Evolutionary conservation across 805 yeast genomes (phyloP), one percentile per base, ranked within the genome.

Genomic region (Sporopachydermia lactativora): DNA sequence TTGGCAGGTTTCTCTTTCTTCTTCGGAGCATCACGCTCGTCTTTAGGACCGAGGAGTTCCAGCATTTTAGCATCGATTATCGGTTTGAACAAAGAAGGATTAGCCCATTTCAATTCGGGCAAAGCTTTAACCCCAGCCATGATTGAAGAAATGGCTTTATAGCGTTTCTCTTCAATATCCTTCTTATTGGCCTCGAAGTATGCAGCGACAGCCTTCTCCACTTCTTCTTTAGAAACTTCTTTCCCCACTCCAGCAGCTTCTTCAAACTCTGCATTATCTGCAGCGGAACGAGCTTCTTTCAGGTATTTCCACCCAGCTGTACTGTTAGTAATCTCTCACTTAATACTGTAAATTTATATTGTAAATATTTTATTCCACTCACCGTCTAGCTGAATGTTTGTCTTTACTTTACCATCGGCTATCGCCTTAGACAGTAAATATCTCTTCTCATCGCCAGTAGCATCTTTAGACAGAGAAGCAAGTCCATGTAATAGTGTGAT

Each of bases 101-200:
- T 71, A 5, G 97, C 97, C 95, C 96, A 92, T 62, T 83, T 85
- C 59, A 92, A 69, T 15, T 65, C 73, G 3, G 85, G 78, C 37
- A 85, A 53, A 48, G 68, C 71, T 68, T 83, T 85, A 45, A 83
- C 73, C 37, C 76, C 78, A 3, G 86, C 88, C 61, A 89, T 68
- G 6, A 85, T 64, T 17, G 75, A 68, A 17, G 96, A 89, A 41
- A 89, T 78, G 18, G 73, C 60, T 49, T 80, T 75, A 61, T 92
- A 92, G 57, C 98, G 73, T 57, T 81, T 74, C n/a, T 68, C 62
- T 45, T 63, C 63, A 45, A 92, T 75, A 17, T 71, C 78, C 1
- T 63, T 72, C 52, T 70, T 71, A 57, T 80, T 69, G 3, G 61
- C 62, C 15, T 66, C 68, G 35, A 92, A 69, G 54, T 78, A 86